phyloP scores from a whole-genome alignment of 2,329 filamentous ascomycete genomes.

The Didymellaceae sp. region DNA sequence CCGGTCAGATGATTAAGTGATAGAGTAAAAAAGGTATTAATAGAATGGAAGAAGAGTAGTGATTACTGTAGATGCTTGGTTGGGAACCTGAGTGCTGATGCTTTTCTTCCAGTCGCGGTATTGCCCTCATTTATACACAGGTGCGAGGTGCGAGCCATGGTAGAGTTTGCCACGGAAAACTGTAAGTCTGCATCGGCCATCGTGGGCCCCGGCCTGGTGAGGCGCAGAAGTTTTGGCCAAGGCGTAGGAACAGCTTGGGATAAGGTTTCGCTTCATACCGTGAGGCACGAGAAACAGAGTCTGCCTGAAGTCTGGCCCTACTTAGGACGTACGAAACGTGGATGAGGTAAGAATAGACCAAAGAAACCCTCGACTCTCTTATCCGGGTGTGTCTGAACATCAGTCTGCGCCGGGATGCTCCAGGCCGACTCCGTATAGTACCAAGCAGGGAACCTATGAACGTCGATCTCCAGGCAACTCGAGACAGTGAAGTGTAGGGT shows the following conservation, averaged over 20 bases:
- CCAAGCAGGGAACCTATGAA: constrained; percentile 13
- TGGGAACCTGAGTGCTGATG: constrained; percentile 47
- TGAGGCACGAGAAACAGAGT: constrained; percentile 24
- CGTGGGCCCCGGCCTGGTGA: constrained; percentile 25
- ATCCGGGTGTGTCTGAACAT: constrained; percentile 26
- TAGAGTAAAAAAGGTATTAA: constrained; percentile 31
- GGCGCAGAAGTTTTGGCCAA: constrained; percentile 41
- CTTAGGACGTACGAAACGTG: constrained; percentile 30
- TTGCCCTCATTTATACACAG: constrained; percentile 37
- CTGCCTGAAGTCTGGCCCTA: constrained; percentile 16
- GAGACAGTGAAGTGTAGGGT: constrained; percentile 23
- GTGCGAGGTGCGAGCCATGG: neutral
- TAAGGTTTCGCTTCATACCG: constrained; percentile 23
- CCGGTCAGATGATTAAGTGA: constrained; percentile 41
- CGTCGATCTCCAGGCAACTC: constrained; percentile 4
- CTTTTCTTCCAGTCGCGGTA: constrained; percentile 26
- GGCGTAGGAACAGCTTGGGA: constrained; percentile 25
- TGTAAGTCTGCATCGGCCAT: constrained; percentile 15
- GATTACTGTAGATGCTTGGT: constrained; percentile 45
- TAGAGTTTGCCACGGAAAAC: neutral
- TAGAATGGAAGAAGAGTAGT: constrained; percentile 39
- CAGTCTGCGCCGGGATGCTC: constrained; percentile 9
- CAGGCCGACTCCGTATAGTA: constrained; percentile 9
- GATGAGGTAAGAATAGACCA: constrained; percentile 31
- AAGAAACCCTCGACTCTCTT: constrained; percentile 22